Conservation (phyloP, 192 early-diverging fungal species). For the Umbelopsis sp. region DNA sequence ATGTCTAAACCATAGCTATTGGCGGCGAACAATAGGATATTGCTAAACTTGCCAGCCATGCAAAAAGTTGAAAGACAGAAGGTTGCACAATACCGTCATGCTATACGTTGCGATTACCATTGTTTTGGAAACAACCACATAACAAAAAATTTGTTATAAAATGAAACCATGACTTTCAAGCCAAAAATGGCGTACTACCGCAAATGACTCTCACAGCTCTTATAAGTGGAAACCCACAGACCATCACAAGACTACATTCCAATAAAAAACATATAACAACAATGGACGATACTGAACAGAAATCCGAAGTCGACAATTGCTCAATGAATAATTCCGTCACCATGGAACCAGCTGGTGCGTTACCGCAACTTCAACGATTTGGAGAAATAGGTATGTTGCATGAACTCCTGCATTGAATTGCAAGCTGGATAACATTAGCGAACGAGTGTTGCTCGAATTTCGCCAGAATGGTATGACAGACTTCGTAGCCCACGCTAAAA, state of each 20-base stretch:
- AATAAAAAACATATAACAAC: neutral
- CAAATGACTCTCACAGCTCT: neutral
- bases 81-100: conserved; percentile 15
- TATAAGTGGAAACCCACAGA: neutral
- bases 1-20: neutral
- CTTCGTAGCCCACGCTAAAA: neutral
- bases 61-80: neutral
- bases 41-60: no score
- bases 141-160: neutral
- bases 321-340: neutral
- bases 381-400: neutral
- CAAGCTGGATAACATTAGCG: neutral
- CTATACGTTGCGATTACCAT: neutral
- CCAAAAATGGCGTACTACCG: neutral
- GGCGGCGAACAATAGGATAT: neutral
- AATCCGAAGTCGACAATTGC: neutral
- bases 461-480: no score
- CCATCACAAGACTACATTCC: neutral
- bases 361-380: neutral
- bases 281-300: neutral
- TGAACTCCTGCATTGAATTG: neutral
- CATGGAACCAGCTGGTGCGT: neutral
- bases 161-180: neutral
- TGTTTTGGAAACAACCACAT: neutral
- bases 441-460: no score